Evolutionary conservation across 768 basidiomycete species (phyloP).

Genomic region (Pulveroboletus ravenelii): DNA sequence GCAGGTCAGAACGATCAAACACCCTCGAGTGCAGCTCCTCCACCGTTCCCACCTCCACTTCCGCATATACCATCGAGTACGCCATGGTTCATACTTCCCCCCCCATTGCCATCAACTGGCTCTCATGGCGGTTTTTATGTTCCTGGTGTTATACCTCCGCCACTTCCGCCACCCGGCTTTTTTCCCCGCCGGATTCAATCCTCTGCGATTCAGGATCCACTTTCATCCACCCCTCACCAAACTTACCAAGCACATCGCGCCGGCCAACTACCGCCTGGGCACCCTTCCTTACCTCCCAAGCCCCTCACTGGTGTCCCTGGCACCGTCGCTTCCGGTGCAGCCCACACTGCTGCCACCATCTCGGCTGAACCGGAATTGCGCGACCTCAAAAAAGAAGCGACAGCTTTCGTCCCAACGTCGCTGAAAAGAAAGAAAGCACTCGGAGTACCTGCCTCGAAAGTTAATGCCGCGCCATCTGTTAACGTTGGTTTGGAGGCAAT

Average conservation of each 20-base stretch:
- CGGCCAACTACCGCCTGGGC: slow-evolving; percentile 33
- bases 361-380: slow-evolving; percentile 84
- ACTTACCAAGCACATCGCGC: slow-evolving; percentile 74
- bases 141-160: slow-evolving; percentile 24
- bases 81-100: slow-evolving; percentile 19
- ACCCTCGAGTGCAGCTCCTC: neutral
- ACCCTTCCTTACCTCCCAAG: slow-evolving; percentile 44
- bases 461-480: slow-evolving; percentile 65
- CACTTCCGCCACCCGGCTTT: slow-evolving; percentile 60
- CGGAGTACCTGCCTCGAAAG: slow-evolving; percentile 33
- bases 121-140: slow-evolving; percentile 3
- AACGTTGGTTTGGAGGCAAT: slow-evolving; percentile 26
- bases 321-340: slow-evolving; percentile 42
- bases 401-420: slow-evolving; percentile 81
- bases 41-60: slow-evolving; percentile 24
- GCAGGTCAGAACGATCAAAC: slow-evolving; percentile 9
- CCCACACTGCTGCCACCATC: slow-evolving; percentile 58
- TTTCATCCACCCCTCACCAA: slow-evolving; percentile 70
- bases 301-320: slow-evolving; percentile 24
- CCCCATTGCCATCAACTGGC: slow-evolving; percentile 12
- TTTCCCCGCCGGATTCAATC: slow-evolving; percentile 53
- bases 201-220: slow-evolving; percentile 63
- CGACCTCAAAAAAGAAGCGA: slow-evolving; percentile 93
- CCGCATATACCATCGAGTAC: slow-evolving; percentile 12
- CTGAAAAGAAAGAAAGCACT: slow-evolving; percentile 68